phyloP scores from a whole-genome alignment of 345 rosid genomes.

The Gynandropsis gynandra region DNA sequence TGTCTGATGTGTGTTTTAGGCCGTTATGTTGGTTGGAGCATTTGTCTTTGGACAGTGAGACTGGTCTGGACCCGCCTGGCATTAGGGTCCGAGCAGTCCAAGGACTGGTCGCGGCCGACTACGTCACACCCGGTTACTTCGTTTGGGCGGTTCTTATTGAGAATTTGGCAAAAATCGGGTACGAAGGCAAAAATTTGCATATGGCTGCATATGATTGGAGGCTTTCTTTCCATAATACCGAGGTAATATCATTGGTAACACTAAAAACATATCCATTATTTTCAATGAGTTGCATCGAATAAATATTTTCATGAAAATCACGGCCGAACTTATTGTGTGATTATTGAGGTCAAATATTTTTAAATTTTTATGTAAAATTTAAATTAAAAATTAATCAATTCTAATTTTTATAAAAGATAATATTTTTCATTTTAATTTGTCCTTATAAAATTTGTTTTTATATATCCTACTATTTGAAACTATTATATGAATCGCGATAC shows the following conservation, averaged over 20 bases:
- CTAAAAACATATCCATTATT: no score
- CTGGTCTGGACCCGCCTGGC: constrained; percentile 73
- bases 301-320: no score
- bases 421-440: no score
- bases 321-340: no score
- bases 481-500: no score
- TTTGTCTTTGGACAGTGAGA: constrained; percentile 54
- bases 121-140: constrained; percentile 51
- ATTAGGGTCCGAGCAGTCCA: constrained; percentile 53
- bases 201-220: constrained; percentile 74
- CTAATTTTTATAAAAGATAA: no score
- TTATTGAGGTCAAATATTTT: no score
- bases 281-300: no score
- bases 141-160: constrained; percentile 73
- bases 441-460: no score
- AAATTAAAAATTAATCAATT: no score
- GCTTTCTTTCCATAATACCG: constrained; percentile 58
- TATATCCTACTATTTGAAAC: no score
- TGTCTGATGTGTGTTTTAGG: constrained; percentile 30
- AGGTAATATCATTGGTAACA: constrained; percentile 24
- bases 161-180: constrained; percentile 70
- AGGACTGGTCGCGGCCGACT: constrained; percentile 55
- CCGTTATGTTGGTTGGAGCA: constrained; percentile 75
- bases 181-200: constrained; percentile 61
- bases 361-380: no score